A percentile compares a stretch with the other conserved stretches of the same genome.
These are phyloP conservation scores for Tephrocybe sp. DNA, from an alignment of 768 basidiomycete genomes.

Conservation along the genomic window DNA sequence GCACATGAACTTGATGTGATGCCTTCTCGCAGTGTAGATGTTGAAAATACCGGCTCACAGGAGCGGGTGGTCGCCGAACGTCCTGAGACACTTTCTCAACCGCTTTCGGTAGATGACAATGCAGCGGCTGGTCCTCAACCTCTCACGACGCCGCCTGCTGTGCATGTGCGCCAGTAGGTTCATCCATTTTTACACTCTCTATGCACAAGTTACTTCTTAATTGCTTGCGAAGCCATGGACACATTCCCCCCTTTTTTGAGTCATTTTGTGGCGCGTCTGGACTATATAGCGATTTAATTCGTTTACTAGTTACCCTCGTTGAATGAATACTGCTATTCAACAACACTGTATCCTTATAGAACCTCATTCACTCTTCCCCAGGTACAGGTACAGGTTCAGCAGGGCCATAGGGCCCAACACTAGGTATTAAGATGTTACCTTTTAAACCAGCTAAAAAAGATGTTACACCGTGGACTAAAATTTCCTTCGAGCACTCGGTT, in stretches of 20 bases:
- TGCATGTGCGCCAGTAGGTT: neutral
- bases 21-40: neutral
- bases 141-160: conserved; percentile 4
- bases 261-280: neutral
- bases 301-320: too few species aligned
- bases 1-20: conserved; percentile 8
- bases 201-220: neutral
- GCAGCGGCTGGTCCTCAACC: neutral
- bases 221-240: neutral
- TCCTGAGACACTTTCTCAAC: too few species aligned
- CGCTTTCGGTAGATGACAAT: too few species aligned
- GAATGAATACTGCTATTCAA: too few species aligned
- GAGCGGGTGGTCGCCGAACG: neutral
- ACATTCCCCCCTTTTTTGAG: neutral
- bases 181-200: neutral
- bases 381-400: too few species aligned
- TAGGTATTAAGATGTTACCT: too few species aligned
- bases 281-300: neutral
- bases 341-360: too few species aligned
- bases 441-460: too few species aligned
- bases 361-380: too few species aligned
- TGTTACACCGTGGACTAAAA: neutral
- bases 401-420: too few species aligned
- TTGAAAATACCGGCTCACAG: neutral
- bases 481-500: conserved; percentile 12